These are phyloP conservation scores for Hibiscus mutabilis DNA, from an alignment of 345 rosid species.

Conservation along the genomic window DNA sequence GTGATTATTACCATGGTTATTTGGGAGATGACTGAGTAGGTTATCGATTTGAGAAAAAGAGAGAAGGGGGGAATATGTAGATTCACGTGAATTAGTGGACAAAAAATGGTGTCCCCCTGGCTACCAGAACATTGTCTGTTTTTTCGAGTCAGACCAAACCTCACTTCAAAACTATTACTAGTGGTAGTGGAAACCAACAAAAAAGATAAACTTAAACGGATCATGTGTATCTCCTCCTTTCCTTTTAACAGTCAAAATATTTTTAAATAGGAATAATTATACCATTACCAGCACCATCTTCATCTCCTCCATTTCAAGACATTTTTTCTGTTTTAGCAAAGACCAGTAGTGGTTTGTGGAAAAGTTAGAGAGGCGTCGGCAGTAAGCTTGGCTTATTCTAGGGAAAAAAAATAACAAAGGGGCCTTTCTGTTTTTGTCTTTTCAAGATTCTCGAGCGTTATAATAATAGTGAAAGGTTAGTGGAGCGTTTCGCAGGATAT, in stretches of 20 bases:
- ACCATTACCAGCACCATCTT: background rate
- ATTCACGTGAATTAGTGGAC: slow-evolving; percentile 5
- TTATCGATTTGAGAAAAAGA: background rate
- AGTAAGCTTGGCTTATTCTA: slow-evolving; percentile 3
- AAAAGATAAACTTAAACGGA: background rate
- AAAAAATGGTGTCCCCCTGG: background rate
- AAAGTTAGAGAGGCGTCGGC: slow-evolving; percentile 8
- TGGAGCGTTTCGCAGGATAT: background rate
- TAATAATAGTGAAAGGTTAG: background rate
- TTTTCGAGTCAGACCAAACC: background rate
- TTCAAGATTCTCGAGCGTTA: background rate
- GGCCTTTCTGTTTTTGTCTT: background rate
- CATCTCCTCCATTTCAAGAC: background rate
- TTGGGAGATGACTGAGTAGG: background rate
- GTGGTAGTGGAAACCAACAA: slow-evolving; percentile 6
- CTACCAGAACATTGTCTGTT: background rate
- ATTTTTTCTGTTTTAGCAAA: background rate
- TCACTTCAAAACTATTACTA: background rate
- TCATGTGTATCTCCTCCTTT: background rate
- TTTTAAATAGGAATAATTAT: background rate
- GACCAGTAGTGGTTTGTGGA: background rate
- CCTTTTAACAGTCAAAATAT: background rate
- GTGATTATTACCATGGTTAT: background rate
- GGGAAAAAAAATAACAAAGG: background rate
- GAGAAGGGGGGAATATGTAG: background rate